Percentiles rank a stretch among this genome's conserved stretches.
Evolutionary conservation across 108 stramenopile species (phyloP).

Genomic region (Seminavis robusta): DNA sequence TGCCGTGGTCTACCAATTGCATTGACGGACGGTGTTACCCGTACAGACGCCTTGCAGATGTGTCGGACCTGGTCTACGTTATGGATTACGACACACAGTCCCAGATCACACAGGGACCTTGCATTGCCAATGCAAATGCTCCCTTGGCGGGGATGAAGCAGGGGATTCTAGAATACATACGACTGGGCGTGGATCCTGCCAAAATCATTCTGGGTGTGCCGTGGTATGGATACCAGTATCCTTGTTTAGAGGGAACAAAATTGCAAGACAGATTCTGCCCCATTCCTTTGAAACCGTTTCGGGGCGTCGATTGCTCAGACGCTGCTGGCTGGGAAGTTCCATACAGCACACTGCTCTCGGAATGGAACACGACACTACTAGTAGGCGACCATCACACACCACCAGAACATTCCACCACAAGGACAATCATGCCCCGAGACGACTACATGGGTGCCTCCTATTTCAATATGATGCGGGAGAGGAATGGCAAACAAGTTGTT

Average conservation of each 20-base stretch:
- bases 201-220: conserved; percentile 8
- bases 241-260: conserved; percentile 9
- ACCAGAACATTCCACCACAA: too few species aligned
- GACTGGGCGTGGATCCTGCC: conserved; percentile 16
- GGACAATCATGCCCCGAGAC: conserved; percentile 19
- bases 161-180: conserved; percentile 28
- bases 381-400: neutral
- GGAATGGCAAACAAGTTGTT: neutral
- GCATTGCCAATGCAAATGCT: conserved; percentile 50
- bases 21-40: conserved; percentile 49
- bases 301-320: conserved; percentile 52
- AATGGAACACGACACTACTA: too few species aligned
- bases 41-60: conserved; percentile 30
- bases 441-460: conserved; percentile 11
- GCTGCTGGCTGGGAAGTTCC: conserved; percentile 42
- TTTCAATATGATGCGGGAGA: conserved; percentile 22
- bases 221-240: neutral
- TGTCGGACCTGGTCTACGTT: conserved; percentile 39
- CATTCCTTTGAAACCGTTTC: conserved; percentile 39
- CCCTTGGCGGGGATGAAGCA: conserved; percentile 26
- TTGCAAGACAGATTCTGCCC: conserved; percentile 25
- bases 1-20: conserved; percentile 42
- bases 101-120: conserved; percentile 9
- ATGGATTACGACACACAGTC: conserved; percentile 58
- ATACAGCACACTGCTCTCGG: too few species aligned